Base-by-base conservation (phyloP, 2,329 filamentous ascomycete genomes). In the Immersiporthe knoxdaviesiana region DNA sequence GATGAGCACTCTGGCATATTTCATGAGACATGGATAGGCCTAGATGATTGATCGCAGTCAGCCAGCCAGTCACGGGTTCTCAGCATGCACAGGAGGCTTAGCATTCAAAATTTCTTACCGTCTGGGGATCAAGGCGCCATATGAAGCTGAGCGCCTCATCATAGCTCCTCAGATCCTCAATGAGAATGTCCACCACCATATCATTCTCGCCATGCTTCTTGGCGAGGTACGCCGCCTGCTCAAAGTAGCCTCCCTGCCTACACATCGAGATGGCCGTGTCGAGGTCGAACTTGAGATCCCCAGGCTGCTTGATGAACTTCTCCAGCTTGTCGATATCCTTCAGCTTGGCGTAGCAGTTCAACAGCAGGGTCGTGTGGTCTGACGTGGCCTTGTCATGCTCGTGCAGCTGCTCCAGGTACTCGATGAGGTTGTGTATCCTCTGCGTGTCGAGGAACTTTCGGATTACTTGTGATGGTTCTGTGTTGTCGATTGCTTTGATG, bases 261-360 rank as follows among this genome's bases (percentile, higher is more conserved):
- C 96, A 99, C 94, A 99, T 97, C 1, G 91, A 89, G 72, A 99
- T 99, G 18, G 96, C 96, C 1, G 96, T 99, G 74, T 99, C 96
- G 2, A 98, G 85, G 78, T 99, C 96, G 76, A 99, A 99, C 76
- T 97, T 97, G 56, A 97, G 86, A 74, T 97, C 94, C 2, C 92
- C 94, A 0, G 95, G 94, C 37, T 94, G 94, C 77, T 97, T 97
- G 81, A 99, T 99, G 74, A 99, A 99, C 32, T 92, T 91, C 76
- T 99, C 95, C 8, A 99, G 85, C 81, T 99, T 99, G 68, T 94
- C 92, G 6, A 97, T 95, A 77, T 99, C 96, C 79, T 99, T 99
- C 21, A 98, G 83, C 77, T 99, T 99, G 0, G 96, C 96, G 77
- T 99, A 99, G 80, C 96, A 99, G 78, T 99, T 99, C 58, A 99